Base-by-base conservation (phyloP, 768 basidiomycete genomes). In the Phlegmacium glaucopus region DNA sequence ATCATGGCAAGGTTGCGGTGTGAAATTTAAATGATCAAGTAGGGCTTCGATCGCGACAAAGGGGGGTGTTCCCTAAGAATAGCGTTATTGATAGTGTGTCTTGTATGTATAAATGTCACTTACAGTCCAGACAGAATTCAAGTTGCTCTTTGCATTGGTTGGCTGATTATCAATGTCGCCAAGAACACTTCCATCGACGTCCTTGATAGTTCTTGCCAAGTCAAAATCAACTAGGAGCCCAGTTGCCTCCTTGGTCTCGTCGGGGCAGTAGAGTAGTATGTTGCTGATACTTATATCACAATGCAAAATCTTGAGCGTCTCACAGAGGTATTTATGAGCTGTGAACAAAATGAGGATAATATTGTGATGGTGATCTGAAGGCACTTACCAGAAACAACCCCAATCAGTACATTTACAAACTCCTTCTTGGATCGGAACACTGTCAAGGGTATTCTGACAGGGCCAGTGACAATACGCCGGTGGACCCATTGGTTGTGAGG, bases 381-480 rank as follows among this genome's bases (percentile, higher is more conserved):
- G 15, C 1, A 49, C 52, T 13, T 42, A 53, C 47, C 17, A 44
- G 49, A 45, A 26, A 53, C 47, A 37, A 53, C 9, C 41, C 49
- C 51, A 16, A 53, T 8, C 13, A 34, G 26, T 1, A 29, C 28
- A 16, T 27, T 9, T 13, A 53, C 29, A 17, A 44, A 49, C 28
- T 53, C 51, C 39, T 34, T 26, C 44, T 45, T 49, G 3, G 48
- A 49, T 28, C 51, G 42, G 15, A 49, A 53, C 3, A 48, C 49
- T 18, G 51, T 53, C 17, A 48, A 44, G 28, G 51, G 51, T 16
- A 49, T 48, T 35, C 51, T 39, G 22, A 53, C 49, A 1, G 47
- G 36, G 2, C 27, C 43, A n/a, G 51, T 53, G 37, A 53, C 51
- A 22, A 49, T 49, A 26, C 42, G 47, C 18, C 51, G 36, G 29